phyloP scores from a whole-genome alignment of 192 early-diverging fungal genomes.

The Helicostylum pulchrum region DNA sequence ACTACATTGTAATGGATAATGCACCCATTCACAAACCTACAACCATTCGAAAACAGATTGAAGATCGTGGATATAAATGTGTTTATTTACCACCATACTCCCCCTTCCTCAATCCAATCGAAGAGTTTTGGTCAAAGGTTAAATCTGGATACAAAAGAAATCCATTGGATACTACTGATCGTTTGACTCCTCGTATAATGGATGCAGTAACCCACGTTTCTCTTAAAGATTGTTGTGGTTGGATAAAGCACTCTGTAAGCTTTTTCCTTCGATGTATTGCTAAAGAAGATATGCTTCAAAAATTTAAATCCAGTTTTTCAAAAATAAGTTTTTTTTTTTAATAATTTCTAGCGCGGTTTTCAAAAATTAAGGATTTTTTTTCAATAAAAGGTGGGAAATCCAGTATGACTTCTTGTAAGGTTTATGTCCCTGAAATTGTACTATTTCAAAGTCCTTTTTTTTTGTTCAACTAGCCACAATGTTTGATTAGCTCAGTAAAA shows the following conservation, averaged over 20 bases:
- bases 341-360: too few species aligned
- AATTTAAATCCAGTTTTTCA: too few species aligned
- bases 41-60: neutral
- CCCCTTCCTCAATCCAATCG: constrained; percentile 5
- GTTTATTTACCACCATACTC: neutral
- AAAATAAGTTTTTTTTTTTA: too few species aligned
- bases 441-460: too few species aligned
- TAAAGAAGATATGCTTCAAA: too few species aligned
- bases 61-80: neutral
- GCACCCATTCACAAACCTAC: too few species aligned
- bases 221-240: neutral
- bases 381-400: too few species aligned
- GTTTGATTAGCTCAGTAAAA: too few species aligned
- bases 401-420: too few species aligned
- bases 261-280: neutral
- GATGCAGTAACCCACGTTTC: neutral
- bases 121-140: constrained; percentile 3
- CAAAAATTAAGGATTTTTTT: too few species aligned
- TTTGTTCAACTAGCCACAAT: too few species aligned
- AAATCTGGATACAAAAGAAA: constrained; percentile 1
- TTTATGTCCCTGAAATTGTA: too few species aligned
- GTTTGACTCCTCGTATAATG: constrained; percentile 2
- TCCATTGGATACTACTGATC: neutral
- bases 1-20: constrained; percentile 23
- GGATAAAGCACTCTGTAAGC: neutral